Evolutionary conservation across 148 eudicot species (phyloP).

Genomic region (Spergularia marina): DNA sequence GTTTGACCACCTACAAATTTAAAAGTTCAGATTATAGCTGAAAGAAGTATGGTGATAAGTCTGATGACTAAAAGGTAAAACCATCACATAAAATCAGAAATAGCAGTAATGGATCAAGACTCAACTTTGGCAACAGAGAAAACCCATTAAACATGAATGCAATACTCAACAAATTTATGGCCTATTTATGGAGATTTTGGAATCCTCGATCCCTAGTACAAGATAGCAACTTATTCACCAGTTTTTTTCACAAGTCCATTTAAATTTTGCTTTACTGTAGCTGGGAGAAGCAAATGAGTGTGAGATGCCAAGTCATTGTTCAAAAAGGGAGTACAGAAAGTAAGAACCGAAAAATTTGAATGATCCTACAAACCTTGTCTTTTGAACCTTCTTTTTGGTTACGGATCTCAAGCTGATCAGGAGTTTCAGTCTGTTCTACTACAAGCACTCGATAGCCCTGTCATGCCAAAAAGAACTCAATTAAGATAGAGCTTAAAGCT

Average conservation of each 20-base stretch:
- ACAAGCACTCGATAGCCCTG: constrained; percentile 98
- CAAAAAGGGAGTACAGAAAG: background rate
- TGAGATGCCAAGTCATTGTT: background rate
- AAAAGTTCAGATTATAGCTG: background rate
- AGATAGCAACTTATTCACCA: background rate
- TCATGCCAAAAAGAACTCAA: constrained; percentile 16
- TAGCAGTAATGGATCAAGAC: too few relatives aligned
- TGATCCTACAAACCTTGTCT: constrained; percentile 66
- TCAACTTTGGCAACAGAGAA: too few relatives aligned
- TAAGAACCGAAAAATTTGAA: background rate
- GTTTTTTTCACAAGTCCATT: background rate
- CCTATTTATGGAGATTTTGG: background rate
- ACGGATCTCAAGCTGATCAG: constrained; percentile 88
- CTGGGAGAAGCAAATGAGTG: background rate
- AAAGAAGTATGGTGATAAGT: background rate
- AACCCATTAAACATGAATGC: background rate
- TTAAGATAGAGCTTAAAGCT: constrained; percentile 3
- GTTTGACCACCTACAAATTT: constrained; percentile 69
- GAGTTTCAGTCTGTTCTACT: constrained; percentile 98
- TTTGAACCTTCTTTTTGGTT: constrained; percentile 78
- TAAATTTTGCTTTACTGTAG: background rate
- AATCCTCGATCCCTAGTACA: background rate
- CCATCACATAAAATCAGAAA: background rate
- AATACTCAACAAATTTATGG: background rate
- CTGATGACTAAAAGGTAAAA: background rate